A percentile compares a stretch with the other conserved stretches of the same genome.
These are phyloP conservation scores for Camillea tinctor DNA, from an alignment of 2,329 filamentous ascomycete species.

Conservation along the genomic window DNA sequence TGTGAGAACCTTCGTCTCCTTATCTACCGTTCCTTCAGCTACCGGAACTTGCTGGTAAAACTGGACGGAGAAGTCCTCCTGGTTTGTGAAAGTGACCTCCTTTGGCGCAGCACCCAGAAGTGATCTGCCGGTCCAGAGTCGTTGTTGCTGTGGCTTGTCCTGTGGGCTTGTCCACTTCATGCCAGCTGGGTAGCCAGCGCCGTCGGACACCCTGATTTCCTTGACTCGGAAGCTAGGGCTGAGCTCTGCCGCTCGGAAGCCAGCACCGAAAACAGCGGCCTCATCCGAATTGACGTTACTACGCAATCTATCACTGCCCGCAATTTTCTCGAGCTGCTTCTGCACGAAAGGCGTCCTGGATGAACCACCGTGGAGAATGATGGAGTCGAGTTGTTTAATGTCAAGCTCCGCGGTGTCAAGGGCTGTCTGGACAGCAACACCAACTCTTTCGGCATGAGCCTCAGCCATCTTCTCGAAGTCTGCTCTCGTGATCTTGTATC, in stretches of 20 bases:
- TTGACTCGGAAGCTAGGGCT: conserved; percentile 97
- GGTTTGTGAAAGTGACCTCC: conserved; percentile 79
- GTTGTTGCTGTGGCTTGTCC: conserved; percentile 72
- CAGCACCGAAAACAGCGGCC: conserved; percentile 91
- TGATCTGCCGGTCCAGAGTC: conserved; percentile 77
- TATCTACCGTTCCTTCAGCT: conserved; percentile 49
- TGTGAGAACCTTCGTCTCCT: conserved; percentile 62
- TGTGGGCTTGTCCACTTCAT: conserved; percentile 72
- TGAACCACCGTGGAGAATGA: conserved; percentile 90
- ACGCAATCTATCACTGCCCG: conserved; percentile 76
- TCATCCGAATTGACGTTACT: conserved; percentile 97
- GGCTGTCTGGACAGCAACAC: conserved; percentile 68
- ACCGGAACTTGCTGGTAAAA: conserved; percentile 72
- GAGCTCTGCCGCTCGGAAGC: conserved; percentile 87
- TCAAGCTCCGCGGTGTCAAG: conserved; percentile 71
- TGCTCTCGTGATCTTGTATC: conserved; percentile 78
- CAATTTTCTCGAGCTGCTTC: conserved; percentile 75
- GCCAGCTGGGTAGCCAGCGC: conserved; percentile 68
- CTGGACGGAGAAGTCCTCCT: conserved; percentile 74
- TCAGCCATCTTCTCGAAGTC: conserved; percentile 79
- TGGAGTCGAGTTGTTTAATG: conserved; percentile 75
- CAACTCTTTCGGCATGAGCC: conserved; percentile 66
- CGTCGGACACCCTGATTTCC: conserved; percentile 85
- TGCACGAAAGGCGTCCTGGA: conserved; percentile 94
- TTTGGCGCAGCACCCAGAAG: conserved; percentile 74